Percentiles rank a stretch among this genome's conserved stretches.
phyloP scores from a whole-genome alignment of 2,329 filamentous ascomycete species.

The Claviceps arundinis region DNA sequence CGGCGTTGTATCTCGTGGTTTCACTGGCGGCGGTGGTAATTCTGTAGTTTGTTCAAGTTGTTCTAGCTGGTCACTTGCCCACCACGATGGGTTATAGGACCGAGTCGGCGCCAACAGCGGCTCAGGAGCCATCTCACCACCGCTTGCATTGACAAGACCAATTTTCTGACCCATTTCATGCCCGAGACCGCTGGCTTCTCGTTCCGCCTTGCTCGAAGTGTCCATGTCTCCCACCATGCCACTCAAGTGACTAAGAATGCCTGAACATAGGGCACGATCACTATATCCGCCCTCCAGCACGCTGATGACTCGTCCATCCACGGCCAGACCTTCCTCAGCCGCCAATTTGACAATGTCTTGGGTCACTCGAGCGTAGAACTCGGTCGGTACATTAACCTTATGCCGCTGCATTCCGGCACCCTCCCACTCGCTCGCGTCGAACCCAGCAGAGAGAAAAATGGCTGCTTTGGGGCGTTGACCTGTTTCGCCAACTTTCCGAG shows the following conservation, averaged over 20 bases:
- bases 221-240: conserved; percentile 53
- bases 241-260: conserved; percentile 79
- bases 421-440: conserved; percentile 95
- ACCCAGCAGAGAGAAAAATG: conserved; percentile 90
- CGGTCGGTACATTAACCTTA: conserved; percentile 87
- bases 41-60: conserved; percentile 50
- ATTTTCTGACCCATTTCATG: conserved; percentile 45
- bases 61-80: conserved; percentile 52
- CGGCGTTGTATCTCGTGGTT: conserved; percentile 39
- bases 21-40: conserved; percentile 35
- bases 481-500: conserved; percentile 45
- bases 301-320: conserved; percentile 78
- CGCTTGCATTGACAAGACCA: conserved; percentile 24
- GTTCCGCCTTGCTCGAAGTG: conserved; percentile 21
- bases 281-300: conserved; percentile 95
- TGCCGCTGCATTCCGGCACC: conserved; percentile 88
- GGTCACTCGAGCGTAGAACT: conserved; percentile 88
- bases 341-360: conserved; percentile 73
- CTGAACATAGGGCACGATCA: conserved; percentile 76
- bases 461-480: conserved; percentile 62
- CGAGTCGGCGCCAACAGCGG: conserved; percentile 18
- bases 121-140: conserved; percentile 10
- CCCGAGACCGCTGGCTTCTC: conserved; percentile 31
- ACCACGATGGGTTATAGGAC: conserved; percentile 58
- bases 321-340: conserved; percentile 61